Percentiles rank a stretch among this genome's conserved stretches.
phyloP scores from a whole-genome alignment of 352 stramenopile species.

The Pythium utonaiense region DNA sequence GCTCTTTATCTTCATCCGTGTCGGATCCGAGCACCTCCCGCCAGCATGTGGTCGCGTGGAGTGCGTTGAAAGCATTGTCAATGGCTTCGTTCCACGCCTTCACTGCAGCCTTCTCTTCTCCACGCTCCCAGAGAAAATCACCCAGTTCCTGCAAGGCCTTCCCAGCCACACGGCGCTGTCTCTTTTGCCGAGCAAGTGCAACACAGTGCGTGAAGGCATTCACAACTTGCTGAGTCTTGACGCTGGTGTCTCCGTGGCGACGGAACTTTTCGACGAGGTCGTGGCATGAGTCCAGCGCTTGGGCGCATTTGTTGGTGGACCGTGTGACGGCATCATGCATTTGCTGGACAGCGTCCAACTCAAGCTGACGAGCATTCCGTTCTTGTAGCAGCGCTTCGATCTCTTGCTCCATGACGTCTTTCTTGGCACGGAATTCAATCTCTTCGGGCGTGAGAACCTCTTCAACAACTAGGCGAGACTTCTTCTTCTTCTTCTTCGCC shows the following conservation, averaged over 20 bases:
- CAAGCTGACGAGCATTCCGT: constrained; percentile 4
- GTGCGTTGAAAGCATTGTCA: constrained; percentile 64
- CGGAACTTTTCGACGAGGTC: constrained; percentile 43
- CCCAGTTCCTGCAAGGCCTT: constrained; percentile 65
- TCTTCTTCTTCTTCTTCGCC: constrained; percentile 84
- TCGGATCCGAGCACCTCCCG: constrained; percentile 39
- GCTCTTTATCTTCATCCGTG: constrained; percentile 15
- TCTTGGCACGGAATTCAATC: constrained; percentile 43
- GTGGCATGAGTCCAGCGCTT: constrained; percentile 48
- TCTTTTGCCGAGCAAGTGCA: constrained; percentile 56
- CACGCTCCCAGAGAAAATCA: constrained; percentile 63
- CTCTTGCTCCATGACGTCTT: constrained; percentile 34
- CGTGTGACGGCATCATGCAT: constrained; percentile 22
- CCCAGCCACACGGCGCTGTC: constrained; percentile 49
- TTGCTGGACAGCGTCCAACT: constrained; percentile 19
- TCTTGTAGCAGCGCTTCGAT: constrained; percentile 31
- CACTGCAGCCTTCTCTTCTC: constrained; percentile 34
- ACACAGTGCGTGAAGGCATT: constrained; percentile 49
- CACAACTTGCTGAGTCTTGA: constrained; percentile 32
- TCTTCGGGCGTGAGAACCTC: constrained; percentile 61
- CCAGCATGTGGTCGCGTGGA: constrained; percentile 49
- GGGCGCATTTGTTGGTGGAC: constrained; percentile 60
- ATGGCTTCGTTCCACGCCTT: constrained; percentile 72
- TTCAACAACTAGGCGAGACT: constrained; percentile 69
- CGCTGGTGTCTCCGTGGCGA: constrained; percentile 13